Evolutionary conservation across 805 yeast species (phyloP).

Genomic region (Metschnikowia reukaufii): DNA sequence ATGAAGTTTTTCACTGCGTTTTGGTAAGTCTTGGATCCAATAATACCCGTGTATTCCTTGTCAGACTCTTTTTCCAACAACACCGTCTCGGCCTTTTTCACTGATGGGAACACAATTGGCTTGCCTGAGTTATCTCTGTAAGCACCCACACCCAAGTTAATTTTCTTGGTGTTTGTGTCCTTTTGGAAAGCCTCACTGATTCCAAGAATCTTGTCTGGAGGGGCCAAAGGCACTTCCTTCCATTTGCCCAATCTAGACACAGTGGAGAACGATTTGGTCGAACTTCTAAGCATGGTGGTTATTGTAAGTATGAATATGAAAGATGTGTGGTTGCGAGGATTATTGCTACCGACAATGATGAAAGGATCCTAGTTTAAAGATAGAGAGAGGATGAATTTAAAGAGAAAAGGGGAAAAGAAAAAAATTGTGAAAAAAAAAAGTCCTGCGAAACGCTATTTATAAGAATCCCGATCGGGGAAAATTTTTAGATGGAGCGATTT

Average conservation of each 20-base stretch:
- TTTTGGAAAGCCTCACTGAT: constrained; percentile 70
- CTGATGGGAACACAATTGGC: constrained; percentile 85
- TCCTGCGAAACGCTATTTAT: neutral
- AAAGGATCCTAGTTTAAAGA: neutral
- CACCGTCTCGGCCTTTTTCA: constrained; percentile 60
- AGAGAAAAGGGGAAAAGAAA: neutral
- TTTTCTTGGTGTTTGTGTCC: constrained; percentile 59
- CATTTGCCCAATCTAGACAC: constrained; percentile 22
- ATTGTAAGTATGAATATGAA: neutral
- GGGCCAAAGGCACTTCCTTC: constrained; percentile 50
- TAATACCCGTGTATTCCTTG: constrained; percentile 86
- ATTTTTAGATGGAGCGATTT: constrained; percentile 6
- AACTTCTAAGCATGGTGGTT: constrained; percentile 20
- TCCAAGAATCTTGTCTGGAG: constrained; percentile 86
- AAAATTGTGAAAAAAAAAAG: neutral
- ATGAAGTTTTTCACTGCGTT: constrained; percentile 66
- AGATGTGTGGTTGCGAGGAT: neutral
- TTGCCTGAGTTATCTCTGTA: constrained; percentile 85
- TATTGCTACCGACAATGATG: neutral
- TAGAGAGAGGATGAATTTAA: neutral
- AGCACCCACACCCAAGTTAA: constrained; percentile 84
- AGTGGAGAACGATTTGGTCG: constrained; percentile 19
- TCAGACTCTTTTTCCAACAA: constrained; percentile 52
- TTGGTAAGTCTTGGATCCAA: constrained; percentile 71
- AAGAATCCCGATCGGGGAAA: constrained; percentile 14